Base-by-base conservation (phyloP, 1,284 basidiomycete species). In the Irpex lacteus region DNA sequence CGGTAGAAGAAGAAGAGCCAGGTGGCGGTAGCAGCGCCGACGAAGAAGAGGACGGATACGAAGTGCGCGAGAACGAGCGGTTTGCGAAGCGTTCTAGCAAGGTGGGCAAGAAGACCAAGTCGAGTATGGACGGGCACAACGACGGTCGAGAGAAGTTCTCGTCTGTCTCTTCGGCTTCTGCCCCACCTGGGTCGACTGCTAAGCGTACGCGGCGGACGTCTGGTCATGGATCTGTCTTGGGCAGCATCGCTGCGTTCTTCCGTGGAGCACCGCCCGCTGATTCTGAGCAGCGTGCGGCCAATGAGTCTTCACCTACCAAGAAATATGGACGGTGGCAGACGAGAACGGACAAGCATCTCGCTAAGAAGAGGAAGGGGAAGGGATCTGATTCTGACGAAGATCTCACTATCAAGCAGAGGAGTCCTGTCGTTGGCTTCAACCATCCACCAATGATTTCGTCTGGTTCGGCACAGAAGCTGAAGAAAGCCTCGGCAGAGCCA, bases 11-110 rank as follows among this genome's bases (percentile, higher is more conserved):
- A n/a, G 73, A 72, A 7, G 78, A 76, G 13, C 69, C 63, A 49
- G 69, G 69, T 6, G 72, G 69, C 6, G 66, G 66, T 18, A 71
- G 72, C 15, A 76, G 73, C 26, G 78, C 74, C 34, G 78, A 78
- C 5, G 79, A 78, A 0, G 76, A 70, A 5, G 77, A 75, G 37
- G 76, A 69, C 2, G 71, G 72, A 2, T 71, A 74, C 18, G 76
- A 79, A 61, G 78, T 88, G 6, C 80, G 86, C 52, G 88, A 90
- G 68, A 91, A 91, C 65, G 77, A 83, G 18, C 81, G 82, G 2
- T 90, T 88, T 66, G 37, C 58, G 15, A 54, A 37, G 11, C 57
- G 57, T 6, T 40, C 13, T 11, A 55, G 63, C 3, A 58, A 63
- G 4, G 18, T 47, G 3, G 36, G 53, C 19, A 66, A 68, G 21